Conservation (phyloP, 805 yeast species). For the Candida chauliodis region DNA sequence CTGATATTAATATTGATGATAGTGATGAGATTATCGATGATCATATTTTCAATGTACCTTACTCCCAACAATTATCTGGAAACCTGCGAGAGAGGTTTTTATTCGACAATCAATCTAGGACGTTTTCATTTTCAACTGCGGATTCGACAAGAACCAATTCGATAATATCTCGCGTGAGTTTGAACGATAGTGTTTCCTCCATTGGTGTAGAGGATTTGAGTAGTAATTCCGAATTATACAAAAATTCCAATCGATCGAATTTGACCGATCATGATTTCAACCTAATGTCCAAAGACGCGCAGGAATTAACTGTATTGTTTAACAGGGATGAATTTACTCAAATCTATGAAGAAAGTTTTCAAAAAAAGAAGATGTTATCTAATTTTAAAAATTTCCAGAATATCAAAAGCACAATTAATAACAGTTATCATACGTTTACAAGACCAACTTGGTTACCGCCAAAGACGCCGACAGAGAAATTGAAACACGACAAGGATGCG, state of each 20-base stretch:
- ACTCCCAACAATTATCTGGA: slow-evolving; percentile 50
- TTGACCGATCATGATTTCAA: slow-evolving; percentile 10
- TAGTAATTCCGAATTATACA: not conserved
- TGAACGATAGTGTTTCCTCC: slow-evolving; percentile 13
- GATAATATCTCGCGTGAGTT: slow-evolving; percentile 33
- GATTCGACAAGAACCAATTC: slow-evolving; percentile 46
- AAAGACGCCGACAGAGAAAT: slow-evolving; percentile 49
- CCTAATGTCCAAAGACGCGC: slow-evolving; percentile 30
- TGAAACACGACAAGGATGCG: slow-evolving; percentile 52
- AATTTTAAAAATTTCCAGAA: slow-evolving; percentile 16
- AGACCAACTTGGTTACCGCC: slow-evolving; percentile 69
- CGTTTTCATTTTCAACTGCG: slow-evolving; percentile 24
- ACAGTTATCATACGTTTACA: slow-evolving; percentile 40
- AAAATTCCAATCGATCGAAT: slow-evolving; percentile 1
- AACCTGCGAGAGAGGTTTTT: slow-evolving; percentile 29
- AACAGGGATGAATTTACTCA: slow-evolving; percentile 23
- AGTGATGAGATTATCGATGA: slow-evolving; percentile 22
- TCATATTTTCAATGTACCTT: slow-evolving; percentile 58
- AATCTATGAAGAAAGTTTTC: slow-evolving; percentile 23
- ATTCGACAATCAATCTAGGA: slow-evolving; percentile 18
- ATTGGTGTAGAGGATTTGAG: not conserved
- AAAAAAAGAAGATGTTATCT: slow-evolving; percentile 17
- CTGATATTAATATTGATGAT: slow-evolving; percentile 10
- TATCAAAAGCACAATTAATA: not conserved
- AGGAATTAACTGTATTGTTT: slow-evolving; percentile 25